Evolutionary conservation across 164 flowering plant genomes (phyloP).

Genomic region (Paratinospora sagittata): DNA sequence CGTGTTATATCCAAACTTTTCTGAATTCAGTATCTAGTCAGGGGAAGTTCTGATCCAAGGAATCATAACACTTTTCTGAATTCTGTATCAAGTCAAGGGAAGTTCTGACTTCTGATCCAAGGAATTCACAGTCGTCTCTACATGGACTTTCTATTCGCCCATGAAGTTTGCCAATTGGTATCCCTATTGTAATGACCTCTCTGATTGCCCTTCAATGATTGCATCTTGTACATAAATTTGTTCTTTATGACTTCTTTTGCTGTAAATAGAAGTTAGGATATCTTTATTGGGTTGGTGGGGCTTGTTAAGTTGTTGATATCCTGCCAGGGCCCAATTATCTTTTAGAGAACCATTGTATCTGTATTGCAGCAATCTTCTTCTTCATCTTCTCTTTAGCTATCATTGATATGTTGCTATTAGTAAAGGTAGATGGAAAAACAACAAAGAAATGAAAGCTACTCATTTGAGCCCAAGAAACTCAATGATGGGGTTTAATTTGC

Average conservation of each 20-base stretch:
- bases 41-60: background rate
- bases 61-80: slow-evolving; percentile 41
- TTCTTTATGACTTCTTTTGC: background rate
- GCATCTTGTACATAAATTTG: background rate
- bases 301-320: no score
- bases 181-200: background rate
- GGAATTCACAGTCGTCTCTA: background rate
- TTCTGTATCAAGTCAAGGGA: background rate
- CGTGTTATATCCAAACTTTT: slow-evolving; percentile 79
- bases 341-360: no score
- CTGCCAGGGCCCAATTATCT: no score
- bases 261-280: background rate
- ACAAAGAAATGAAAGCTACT: no score
- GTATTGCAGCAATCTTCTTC: no score
- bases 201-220: background rate
- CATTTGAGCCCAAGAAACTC: no score
- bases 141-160: no score
- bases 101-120: background rate
- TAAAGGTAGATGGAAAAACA: no score
- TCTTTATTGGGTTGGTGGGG: background rate
- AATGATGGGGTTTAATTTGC: no score
- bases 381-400: no score
- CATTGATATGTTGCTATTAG: no score
- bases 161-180: background rate
- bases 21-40: slow-evolving; percentile 21